Percentiles rank a stretch among this genome's conserved stretches.
Evolutionary conservation across 805 yeast genomes (phyloP).

Genomic region (Pichia exigua): DNA sequence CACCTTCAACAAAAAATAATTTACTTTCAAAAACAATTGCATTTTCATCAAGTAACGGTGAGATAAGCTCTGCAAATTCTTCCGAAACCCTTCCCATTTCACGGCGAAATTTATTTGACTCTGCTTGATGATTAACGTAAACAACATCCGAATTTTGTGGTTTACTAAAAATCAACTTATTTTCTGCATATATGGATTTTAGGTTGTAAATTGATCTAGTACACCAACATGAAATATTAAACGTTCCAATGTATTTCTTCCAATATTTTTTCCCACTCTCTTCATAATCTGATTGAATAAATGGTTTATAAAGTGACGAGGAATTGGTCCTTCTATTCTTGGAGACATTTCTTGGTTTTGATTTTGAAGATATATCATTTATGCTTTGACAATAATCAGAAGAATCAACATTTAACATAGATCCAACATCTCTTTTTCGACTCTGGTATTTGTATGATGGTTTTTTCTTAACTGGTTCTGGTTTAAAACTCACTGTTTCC

Average conservation of each 20-base stretch:
- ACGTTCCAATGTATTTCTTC: constrained; percentile 45
- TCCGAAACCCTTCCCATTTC: constrained; percentile 77
- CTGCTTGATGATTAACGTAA: constrained; percentile 18
- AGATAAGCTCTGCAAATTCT: constrained; percentile 54
- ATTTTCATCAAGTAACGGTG: constrained; percentile 53
- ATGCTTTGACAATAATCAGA: background rate
- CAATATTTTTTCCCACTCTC: constrained; percentile 9
- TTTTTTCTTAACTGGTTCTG: background rate
- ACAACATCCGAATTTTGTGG: constrained; percentile 18
- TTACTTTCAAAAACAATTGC: constrained; percentile 49
- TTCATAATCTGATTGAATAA: background rate
- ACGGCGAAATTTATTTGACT: constrained; percentile 23
- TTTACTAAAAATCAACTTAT: constrained; percentile 21
- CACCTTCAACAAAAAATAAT: constrained; percentile 47
- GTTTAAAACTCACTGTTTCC: too few relatives aligned
- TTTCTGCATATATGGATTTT: constrained; percentile 35
- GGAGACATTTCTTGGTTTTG: background rate
- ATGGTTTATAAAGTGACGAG: background rate
- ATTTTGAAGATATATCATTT: background rate
- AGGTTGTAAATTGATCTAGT: constrained; percentile 49
- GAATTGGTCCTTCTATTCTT: background rate
- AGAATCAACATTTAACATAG: background rate
- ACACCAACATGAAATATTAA: constrained; percentile 61
- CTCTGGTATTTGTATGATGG: constrained; percentile 4
- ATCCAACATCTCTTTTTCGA: constrained; percentile 1